phyloP scores from a whole-genome alignment of 2,329 filamentous ascomycete species.

The Colletotrichum sp. region DNA sequence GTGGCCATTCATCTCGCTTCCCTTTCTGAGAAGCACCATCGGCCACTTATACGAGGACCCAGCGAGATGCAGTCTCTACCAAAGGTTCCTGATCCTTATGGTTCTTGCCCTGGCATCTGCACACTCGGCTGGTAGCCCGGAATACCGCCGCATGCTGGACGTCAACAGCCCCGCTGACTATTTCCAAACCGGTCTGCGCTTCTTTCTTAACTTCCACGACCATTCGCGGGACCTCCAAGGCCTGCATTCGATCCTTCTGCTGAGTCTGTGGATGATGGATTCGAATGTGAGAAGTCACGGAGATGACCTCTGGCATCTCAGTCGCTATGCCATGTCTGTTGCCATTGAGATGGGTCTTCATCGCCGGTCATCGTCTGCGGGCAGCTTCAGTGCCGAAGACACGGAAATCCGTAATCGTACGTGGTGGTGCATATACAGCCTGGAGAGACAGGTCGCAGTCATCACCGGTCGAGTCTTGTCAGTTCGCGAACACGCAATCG shows the following conservation, averaged over 20 bases:
- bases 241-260: slow-evolving; percentile 25
- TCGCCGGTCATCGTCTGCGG: slow-evolving; percentile 23
- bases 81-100: slow-evolving; percentile 24
- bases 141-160: slow-evolving; percentile 24
- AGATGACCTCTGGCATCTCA: slow-evolving; percentile 30
- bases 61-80: slow-evolving; percentile 1
- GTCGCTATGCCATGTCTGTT: slow-evolving; percentile 29
- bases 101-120: slow-evolving; percentile 23
- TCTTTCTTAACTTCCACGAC: slow-evolving; percentile 24
- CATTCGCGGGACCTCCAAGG: slow-evolving; percentile 23
- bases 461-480: slow-evolving; percentile 28
- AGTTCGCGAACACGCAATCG: slow-evolving; percentile 26
- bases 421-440: slow-evolving; percentile 27
- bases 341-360: slow-evolving; percentile 28
- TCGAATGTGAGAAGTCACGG: slow-evolving; percentile 19
- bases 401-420: slow-evolving; percentile 25
- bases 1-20: slow-evolving; percentile 30
- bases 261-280: slow-evolving; percentile 29
- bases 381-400: slow-evolving; percentile 23
- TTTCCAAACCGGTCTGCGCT: slow-evolving; percentile 25
- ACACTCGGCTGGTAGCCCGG: slow-evolving; percentile 10
- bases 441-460: slow-evolving; percentile 27
- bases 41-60: slow-evolving; percentile 21
- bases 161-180: slow-evolving; percentile 25
- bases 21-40: slow-evolving; percentile 16